phyloP scores from a whole-genome alignment of 2,329 filamentous ascomycete genomes.

The Penicillium thymicola region DNA sequence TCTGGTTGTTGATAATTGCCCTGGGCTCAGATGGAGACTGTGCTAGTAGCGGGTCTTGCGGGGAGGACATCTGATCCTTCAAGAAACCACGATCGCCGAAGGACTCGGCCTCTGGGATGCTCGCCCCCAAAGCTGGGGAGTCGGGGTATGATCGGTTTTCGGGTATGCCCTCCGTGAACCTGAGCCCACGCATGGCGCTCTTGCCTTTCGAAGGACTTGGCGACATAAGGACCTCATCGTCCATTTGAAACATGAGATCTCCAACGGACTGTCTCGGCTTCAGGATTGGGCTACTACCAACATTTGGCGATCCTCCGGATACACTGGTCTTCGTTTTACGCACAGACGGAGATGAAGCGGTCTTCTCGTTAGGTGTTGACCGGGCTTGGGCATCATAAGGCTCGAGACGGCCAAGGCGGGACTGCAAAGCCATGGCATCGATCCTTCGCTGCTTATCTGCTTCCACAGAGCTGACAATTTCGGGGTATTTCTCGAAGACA shows the following conservation, averaged over 20 bases:
- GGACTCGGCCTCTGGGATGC: constrained; percentile 26
- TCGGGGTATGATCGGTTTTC: constrained; percentile 23
- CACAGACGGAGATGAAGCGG: constrained; percentile 46
- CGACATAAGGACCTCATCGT: constrained; percentile 61
- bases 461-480: constrained; percentile 40
- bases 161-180: constrained; percentile 12
- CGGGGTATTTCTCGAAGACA: constrained; percentile 45
- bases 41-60: constrained; percentile 15
- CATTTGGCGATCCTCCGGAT: constrained; percentile 41
- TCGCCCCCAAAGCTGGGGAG: constrained; percentile 27
- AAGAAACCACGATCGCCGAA: constrained; percentile 27
- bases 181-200: constrained; percentile 21
- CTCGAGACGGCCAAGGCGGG: constrained; percentile 63
- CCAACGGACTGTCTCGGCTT: constrained; percentile 64
- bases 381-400: constrained; percentile 60
- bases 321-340: constrained; percentile 41
- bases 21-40: constrained; percentile 27
- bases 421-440: constrained; percentile 70
- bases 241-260: constrained; percentile 93
- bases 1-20: constrained; percentile 18
- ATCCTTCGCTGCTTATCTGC: constrained; percentile 60
- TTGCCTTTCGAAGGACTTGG: constrained; percentile 33
- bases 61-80: constrained; percentile 30
- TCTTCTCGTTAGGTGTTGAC: constrained; percentile 64
- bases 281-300: constrained; percentile 62